Base-by-base conservation (phyloP, 176 grass and related monocot genomes). In the Oryza punctata region DNA sequence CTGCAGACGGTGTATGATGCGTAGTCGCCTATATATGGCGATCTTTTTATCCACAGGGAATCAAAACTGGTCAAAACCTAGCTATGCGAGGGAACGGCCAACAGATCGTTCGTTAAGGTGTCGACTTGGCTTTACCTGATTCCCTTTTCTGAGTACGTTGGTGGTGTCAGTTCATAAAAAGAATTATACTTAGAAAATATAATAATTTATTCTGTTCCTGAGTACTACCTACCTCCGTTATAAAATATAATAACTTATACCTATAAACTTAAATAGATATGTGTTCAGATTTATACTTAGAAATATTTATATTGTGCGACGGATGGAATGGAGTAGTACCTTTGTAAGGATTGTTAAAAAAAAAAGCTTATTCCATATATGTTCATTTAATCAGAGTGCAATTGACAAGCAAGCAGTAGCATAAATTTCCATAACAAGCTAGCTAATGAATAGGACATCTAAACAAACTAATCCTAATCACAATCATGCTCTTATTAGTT, bases 381-480 rank as follows among this genome's bases (percentile, higher is more conserved):
- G 54, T 18, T 23, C 54, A 23, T 63, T 60, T 28, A 32, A 10
- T 82, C 67, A 12, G 21, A 0, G 15, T 52, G 28, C 30, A 72
- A 50, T 60, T 73, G 57, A 24, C 76, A 63, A 38, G 75, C 79
- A 76, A 61, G 38, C 40, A 27, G 63, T 30, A 25, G 10, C 70
- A 63, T 75, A 40, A 69, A 84, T 50, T 63, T 45, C 29, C 3
- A 1, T 41, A 19, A 21, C 10, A 50, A 71, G 79, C 30, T 85
- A 73, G 32, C 57, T 80, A 27, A 79, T 65, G 78, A 85, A 46
- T 59, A 72, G 10, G 83, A 89, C 83, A 0, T 78, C 23, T 59
- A 77, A 89, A 35, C 88, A 38, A 33, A 81, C 44, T 65, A 44
- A 0, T 18, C 7, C 16, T 82, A 78, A 78, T 65, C 50, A n/a